phyloP scores from a whole-genome alignment of 2,329 filamentous ascomycete species.

The Aspergillus pseudotamarii region DNA sequence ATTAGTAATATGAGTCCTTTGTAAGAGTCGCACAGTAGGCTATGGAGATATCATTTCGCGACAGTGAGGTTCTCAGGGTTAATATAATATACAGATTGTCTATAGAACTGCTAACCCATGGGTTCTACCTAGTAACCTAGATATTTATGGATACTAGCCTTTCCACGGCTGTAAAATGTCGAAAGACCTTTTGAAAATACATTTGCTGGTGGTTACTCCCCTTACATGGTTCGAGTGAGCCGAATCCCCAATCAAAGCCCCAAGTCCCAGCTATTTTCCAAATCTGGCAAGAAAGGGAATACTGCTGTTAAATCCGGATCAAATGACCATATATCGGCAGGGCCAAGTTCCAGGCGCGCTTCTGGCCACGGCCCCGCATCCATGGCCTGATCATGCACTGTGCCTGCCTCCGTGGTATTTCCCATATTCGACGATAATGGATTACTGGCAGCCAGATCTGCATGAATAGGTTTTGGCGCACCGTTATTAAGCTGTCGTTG shows the following conservation, averaged over 20 bases:
- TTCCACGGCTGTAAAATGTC: too few relatives aligned
- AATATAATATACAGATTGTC: too few relatives aligned
- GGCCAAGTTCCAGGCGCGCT: background rate
- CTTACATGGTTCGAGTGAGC: background rate
- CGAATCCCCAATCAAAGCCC: background rate
- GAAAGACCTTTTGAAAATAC: too few relatives aligned
- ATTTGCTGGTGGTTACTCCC: too few relatives aligned
- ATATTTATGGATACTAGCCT: too few relatives aligned
- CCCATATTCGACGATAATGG: background rate
- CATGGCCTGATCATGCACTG: background rate
- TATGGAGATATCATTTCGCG: too few relatives aligned
- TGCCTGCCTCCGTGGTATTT: background rate
- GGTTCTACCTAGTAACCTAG: too few relatives aligned
- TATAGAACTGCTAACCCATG: too few relatives aligned
- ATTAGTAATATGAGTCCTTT: background rate
- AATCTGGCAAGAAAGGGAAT: background rate
- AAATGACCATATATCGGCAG: background rate
- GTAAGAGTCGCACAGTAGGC: too few relatives aligned
- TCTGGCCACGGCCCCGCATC: too few relatives aligned
- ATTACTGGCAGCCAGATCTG: background rate
- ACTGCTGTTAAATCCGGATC: background rate
- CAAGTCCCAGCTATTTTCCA: background rate
- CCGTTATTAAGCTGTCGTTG: background rate
- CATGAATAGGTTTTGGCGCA: rapidly evolving
- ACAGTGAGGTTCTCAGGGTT: too few relatives aligned